Evolutionary conservation across 768 basidiomycete species (phyloP).

Genomic region (Mycena pura): DNA sequence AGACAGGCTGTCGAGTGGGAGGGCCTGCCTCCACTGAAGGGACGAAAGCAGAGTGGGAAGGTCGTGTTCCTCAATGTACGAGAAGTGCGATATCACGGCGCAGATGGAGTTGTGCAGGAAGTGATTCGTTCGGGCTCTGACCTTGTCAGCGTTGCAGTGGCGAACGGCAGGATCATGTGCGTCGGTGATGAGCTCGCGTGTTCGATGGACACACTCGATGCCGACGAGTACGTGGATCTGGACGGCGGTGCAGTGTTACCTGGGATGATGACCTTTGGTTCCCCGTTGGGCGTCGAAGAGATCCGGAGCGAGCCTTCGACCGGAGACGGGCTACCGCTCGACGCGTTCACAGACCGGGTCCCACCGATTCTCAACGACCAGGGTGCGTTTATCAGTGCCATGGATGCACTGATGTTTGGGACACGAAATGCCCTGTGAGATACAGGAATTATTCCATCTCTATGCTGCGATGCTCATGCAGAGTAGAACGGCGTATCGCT

Average conservation of each 20-base stretch:
- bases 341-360: constrained; percentile 56
- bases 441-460: not conserved
- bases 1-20: constrained; percentile 65
- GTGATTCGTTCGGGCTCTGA: constrained; percentile 32
- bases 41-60: constrained; percentile 40
- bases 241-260: constrained; percentile 72
- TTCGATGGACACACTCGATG: constrained; percentile 24
- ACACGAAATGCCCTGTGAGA: constrained; percentile 78
- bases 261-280: constrained; percentile 71
- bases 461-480: constrained; percentile 11
- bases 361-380: constrained; percentile 54
- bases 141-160: constrained; percentile 47
- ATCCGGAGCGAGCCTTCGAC: constrained; percentile 76
- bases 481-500: constrained; percentile 65
- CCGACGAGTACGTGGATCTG: constrained; percentile 58
- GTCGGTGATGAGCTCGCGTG: constrained; percentile 43
- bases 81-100: constrained; percentile 48
- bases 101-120: constrained; percentile 40
- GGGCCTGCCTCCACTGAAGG: constrained; percentile 70
- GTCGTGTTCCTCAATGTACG: constrained; percentile 74
- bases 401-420: constrained; percentile 74
- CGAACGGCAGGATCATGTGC: constrained; percentile 62
- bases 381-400: constrained; percentile 64
- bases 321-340: constrained; percentile 62
- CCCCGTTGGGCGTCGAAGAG: constrained; percentile 77